Evolutionary conservation across 352 stramenopile genomes (phyloP).

Genomic region (Phytophthora pisi): DNA sequence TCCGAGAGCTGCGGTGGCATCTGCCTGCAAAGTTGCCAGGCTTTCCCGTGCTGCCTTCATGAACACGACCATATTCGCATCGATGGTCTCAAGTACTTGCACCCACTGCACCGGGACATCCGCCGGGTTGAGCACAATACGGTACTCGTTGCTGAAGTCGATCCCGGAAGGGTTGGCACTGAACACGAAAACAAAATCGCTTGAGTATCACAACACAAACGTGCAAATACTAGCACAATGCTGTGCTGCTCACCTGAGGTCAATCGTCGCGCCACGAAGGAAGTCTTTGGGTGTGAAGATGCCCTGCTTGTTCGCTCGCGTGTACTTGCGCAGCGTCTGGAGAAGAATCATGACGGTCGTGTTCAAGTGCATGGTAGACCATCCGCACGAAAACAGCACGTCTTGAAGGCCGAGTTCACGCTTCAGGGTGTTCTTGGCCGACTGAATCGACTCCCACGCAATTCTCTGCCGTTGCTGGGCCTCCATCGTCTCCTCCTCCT

Average conservation of each 20-base stretch:
- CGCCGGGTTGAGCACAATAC: conserved; percentile 55
- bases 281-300: conserved; percentile 46
- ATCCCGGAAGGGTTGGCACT: conserved; percentile 58
- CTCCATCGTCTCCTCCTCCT: conserved; percentile 39
- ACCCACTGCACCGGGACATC: conserved; percentile 74
- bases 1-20: conserved; percentile 43
- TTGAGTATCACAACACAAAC: background rate
- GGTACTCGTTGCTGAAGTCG: conserved; percentile 64
- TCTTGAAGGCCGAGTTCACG: conserved; percentile 61
- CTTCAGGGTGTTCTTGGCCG: conserved; percentile 47
- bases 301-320: conserved; percentile 39
- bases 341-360: conserved; percentile 63
- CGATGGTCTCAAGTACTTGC: conserved; percentile 60
- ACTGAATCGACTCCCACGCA: conserved; percentile 65
- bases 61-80: conserved; percentile 50
- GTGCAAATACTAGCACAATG: background rate
- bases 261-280: conserved; percentile 38
- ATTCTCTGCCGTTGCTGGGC: conserved; percentile 46
- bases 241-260: conserved; percentile 42
- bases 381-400: conserved; percentile 57
- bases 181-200: conserved; percentile 9
- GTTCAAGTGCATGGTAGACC: conserved; percentile 67
- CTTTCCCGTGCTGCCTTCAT: conserved; percentile 48
- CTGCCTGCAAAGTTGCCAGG: conserved; percentile 37
- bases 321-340: conserved; percentile 61